Evolutionary conservation across 2,329 filamentous ascomycete genomes (phyloP).

Genomic region (Talaromyces sp.): DNA sequence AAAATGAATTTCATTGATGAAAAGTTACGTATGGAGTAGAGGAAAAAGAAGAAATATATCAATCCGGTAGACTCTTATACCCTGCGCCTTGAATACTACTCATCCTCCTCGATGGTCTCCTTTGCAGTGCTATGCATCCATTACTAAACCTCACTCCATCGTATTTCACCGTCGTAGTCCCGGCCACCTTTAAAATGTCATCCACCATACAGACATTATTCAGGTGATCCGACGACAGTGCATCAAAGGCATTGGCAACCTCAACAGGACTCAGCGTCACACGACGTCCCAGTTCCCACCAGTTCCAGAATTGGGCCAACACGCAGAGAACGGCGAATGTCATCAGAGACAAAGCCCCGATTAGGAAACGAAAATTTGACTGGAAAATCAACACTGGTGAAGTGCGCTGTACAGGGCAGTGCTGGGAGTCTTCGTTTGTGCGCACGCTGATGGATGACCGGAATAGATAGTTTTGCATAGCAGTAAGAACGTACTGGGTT

Average conservation of each 20-base stretch:
- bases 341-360: not conserved
- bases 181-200: not conserved
- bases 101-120: too few species aligned
- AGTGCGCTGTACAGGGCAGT: not conserved
- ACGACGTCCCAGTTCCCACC: conserved; percentile 18
- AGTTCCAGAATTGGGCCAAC: conserved; percentile 14
- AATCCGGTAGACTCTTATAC: too few species aligned
- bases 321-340: conserved; percentile 11
- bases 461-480: conserved; percentile 1
- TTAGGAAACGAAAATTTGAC: not conserved
- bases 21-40: too few species aligned
- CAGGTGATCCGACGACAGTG: not conserved
- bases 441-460: not conserved
- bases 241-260: conserved; percentile 20
- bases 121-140: too few species aligned
- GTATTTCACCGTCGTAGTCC: not conserved
- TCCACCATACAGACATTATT: not conserved
- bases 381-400: not conserved
- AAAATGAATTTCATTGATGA: too few species aligned
- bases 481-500: not conserved
- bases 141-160: not conserved
- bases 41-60: too few species aligned
- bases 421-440: not conserved
- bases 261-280: conserved; percentile 21
- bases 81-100: too few species aligned